Evolutionary conservation across 352 stramenopile genomes (phyloP), one percentile per base, ranked within the genome.

Genomic region (Phytophthora sojae): DNA sequence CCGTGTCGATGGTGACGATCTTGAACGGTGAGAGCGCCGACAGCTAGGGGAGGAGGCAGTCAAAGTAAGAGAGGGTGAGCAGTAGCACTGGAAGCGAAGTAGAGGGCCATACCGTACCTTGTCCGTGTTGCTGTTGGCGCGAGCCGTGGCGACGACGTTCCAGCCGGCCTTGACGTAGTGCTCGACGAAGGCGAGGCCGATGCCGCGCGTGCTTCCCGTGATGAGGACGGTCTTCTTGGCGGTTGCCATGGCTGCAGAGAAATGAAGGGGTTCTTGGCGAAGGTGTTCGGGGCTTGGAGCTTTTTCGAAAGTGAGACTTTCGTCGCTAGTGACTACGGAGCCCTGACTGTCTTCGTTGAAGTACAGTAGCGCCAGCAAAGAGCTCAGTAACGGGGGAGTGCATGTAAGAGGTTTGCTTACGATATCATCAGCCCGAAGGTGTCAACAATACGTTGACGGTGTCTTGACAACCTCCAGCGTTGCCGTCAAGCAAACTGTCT

Each of bases 1-100:
- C 63, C 15, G 72, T 75, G 57, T 91, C 81, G 12, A 88, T 67
- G 12, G 62, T 53, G 25, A 88, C 50, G n/a, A 88, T 69, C 65
- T 82, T 79, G 58, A 80, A 75, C n/a, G 61, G 54, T 9, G 15
- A 29, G 14, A 76, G 62, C 17, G 52, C 69, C 30, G 26, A 49
- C 21, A 75, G 14, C 68, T 75, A 8, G 14, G 56, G 23, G 2
- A n/a, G 4, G 11, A 35, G 3, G 37, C 14, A 39, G 12, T 39
- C 7, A 39, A 39, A 14, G 32, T 39, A 5, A 30, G 26, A 30
- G 2, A 30, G 9, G 3, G 23, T 55, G 7, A 55, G 23, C 4
- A 19, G 35, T 44, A 15, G 35, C 39, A n/a, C 39, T 47, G 39
- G 39, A 19, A n/a, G 39, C 2, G 39, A 47, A 19, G n/a, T 52